Evolutionary conservation across 2,329 filamentous ascomycete genomes (phyloP), one percentile per base, ranked within the genome.

Genomic region (Colletotrichum sidae): DNA sequence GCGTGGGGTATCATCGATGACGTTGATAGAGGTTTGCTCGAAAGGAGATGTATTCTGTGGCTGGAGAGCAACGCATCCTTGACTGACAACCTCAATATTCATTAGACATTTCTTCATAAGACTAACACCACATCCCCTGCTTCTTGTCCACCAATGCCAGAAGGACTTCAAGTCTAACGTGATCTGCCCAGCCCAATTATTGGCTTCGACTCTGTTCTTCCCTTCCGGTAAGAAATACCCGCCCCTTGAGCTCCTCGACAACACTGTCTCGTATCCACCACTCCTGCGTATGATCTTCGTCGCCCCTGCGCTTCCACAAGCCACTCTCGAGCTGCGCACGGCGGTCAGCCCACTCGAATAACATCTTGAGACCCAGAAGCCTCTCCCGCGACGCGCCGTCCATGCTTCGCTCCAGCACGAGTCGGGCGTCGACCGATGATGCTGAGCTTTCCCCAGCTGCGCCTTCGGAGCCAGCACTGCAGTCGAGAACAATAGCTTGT

Each of bases 341-440:
- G 65, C 79, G 77, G 50, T 83, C 81, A 2, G 78, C 81, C 86
- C 86, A 89, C 72, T 85, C 85, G 68, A 89, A 88, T 17, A 88
- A 71, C 52, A 86, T 68, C 51, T 78, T 80, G 6, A 86, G 72
- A 0, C 84, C 85, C 12, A 87, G 75, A 25, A 88, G 75, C 2
- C 72, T 61, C 69, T 80, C 79, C 38, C 78, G 72, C 10, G 70
- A 73, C 69, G 81, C 80, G 2, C 76, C 77, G 4, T 80, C 77
- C 52, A 82, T 61, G 39, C 82, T 81, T 25, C 80, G 79, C 69
- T 86, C 86, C 52, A 97, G 81, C 63, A 90, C 86, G 34, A 97
- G 79, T 44, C 90, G 83, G 38, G 89, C 87, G 73, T 97, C 94
- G 1, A 96, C 88, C 0, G 81, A 81, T 2, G 72, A 78, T 13